These are phyloP conservation scores for Hypoxylon sp. DNA, from an alignment of 2,329 filamentous ascomycete genomes.

Conservation along the genomic window DNA sequence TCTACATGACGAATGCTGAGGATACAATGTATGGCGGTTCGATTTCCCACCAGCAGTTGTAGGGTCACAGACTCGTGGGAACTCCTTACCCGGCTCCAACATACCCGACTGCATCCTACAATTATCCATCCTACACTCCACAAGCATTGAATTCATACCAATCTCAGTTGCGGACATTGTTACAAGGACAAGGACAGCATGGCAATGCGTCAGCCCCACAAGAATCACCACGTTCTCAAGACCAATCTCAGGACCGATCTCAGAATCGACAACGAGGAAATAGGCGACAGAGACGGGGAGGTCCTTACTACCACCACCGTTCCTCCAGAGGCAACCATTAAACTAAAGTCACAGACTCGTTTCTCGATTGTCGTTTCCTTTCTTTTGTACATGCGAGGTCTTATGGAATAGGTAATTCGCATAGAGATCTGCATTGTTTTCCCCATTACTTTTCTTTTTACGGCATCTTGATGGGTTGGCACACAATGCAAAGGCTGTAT, in stretches of 20 bases:
- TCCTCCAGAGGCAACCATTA: slow-evolving; percentile 3
- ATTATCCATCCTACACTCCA: background rate
- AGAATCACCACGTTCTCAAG: background rate
- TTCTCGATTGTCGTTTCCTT: slow-evolving; percentile 18
- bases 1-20: slow-evolving; percentile 43
- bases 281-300: background rate
- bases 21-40: slow-evolving; percentile 42
- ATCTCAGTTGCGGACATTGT: background rate
- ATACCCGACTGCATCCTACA: too few species aligned
- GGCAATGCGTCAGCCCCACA: background rate
- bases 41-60: slow-evolving; percentile 48
- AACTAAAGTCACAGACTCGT: background rate
- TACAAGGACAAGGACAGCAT: background rate
- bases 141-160: background rate
- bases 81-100: background rate
- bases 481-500: slow-evolving; percentile 34
- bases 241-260: background rate
- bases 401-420: slow-evolving; percentile 36
- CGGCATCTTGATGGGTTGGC: slow-evolving; percentile 41
- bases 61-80: slow-evolving; percentile 40
- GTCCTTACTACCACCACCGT: background rate
- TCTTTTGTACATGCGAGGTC: slow-evolving; percentile 32
- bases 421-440: slow-evolving; percentile 44
- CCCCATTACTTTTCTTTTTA: slow-evolving; percentile 20
- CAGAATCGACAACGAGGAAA: slow-evolving; percentile 1